Evolutionary conservation across 306 rosid genomes (phyloP).

Genomic region (Acacia melanoxylon): DNA sequence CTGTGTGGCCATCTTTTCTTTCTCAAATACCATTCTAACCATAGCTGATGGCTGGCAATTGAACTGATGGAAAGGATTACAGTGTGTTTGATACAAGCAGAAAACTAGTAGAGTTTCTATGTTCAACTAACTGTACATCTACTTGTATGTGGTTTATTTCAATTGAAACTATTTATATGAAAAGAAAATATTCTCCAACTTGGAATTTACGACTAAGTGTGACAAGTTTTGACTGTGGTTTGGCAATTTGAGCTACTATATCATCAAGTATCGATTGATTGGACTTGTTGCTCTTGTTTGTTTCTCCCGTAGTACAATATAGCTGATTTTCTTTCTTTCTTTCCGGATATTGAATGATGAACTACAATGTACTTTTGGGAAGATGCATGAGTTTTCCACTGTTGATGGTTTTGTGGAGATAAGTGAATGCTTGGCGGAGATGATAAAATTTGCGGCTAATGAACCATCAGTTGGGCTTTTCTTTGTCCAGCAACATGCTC

Average conservation of each 20-base stretch:
- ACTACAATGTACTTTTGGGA: constrained; percentile 48
- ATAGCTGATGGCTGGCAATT: neutral
- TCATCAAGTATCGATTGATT: constrained; percentile 17
- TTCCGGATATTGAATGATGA: constrained; percentile 53
- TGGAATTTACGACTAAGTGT: neutral
- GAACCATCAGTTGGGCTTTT: constrained; percentile 91
- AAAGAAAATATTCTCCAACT: neutral
- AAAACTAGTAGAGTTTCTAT: neutral
- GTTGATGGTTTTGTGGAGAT: constrained; percentile 89
- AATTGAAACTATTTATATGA: neutral
- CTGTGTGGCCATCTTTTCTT: neutral
- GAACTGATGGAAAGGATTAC: neutral
- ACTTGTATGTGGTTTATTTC: neutral
- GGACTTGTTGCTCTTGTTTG: constrained; percentile 8
- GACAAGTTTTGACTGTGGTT: neutral
- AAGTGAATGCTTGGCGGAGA: constrained; percentile 71
- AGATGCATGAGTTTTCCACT: constrained; percentile 85
- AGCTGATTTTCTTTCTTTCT: constrained; percentile 35
- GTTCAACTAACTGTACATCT: neutral
- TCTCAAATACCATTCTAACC: neutral
- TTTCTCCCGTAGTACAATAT: constrained; percentile 6
- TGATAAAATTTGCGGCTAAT: constrained; percentile 80
- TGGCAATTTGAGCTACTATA: neutral
- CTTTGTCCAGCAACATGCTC: constrained; percentile 85
- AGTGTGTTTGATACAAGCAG: neutral